phyloP scores from a whole-genome alignment of 495 filamentous ascomycete species.

The Penicillium alfredii region DNA sequence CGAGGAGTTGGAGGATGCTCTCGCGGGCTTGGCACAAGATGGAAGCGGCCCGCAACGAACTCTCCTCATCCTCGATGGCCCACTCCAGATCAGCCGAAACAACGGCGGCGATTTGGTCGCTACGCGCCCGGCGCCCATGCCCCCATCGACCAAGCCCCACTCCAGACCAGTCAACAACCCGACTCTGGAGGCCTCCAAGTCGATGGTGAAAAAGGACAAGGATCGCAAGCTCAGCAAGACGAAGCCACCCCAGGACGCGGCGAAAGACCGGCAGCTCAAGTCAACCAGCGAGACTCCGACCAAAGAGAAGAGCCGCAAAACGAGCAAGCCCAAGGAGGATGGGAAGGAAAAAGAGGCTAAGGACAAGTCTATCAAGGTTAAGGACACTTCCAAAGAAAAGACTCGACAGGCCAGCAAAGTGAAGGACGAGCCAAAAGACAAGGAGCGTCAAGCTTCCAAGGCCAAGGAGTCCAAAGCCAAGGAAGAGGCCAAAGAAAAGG shows the following conservation, averaged over 20 bases:
- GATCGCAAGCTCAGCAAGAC: too few relatives aligned
- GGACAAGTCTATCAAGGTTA: too few relatives aligned
- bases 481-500: constrained; percentile 30
- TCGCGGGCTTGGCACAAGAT: constrained; percentile 20
- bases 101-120: constrained; percentile 35
- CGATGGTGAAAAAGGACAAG: too few relatives aligned
- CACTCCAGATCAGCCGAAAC: constrained; percentile 35
- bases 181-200: neutral
- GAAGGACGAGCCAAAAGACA: too few relatives aligned
- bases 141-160: constrained; percentile 24
- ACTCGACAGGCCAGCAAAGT: too few relatives aligned
- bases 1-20: constrained; percentile 28
- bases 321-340: constrained; percentile 4
- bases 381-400: too few relatives aligned
- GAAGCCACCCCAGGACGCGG: too few relatives aligned
- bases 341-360: constrained; percentile 2
- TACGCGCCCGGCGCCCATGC: constrained; percentile 32
- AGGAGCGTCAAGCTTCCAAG: too few relatives aligned
- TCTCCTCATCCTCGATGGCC: constrained; percentile 21
- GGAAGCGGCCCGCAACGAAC: constrained; percentile 7
- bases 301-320: constrained; percentile 3
- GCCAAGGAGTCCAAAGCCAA: constrained; percentile 31
- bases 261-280: too few relatives aligned
- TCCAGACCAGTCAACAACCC: constrained; percentile 7
- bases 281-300: too few relatives aligned